Conservation (phyloP, 768 basidiomycete genomes). For the Pisolithus tinctorius region DNA sequence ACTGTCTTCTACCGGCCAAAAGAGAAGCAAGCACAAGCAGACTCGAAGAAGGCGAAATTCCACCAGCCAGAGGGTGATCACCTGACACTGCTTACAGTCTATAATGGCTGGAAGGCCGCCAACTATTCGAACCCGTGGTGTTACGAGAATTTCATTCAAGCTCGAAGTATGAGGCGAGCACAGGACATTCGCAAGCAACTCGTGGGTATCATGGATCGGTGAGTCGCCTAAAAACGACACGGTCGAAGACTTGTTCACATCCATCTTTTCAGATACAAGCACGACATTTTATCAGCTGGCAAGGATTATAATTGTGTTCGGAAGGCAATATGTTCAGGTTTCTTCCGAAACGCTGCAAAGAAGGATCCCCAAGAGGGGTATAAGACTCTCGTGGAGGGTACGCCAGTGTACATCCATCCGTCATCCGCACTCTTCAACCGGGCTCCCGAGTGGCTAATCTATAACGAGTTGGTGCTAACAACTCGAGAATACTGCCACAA, state of each 20-base stretch:
- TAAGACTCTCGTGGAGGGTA: conserved; percentile 95
- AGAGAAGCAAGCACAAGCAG: conserved; percentile 98
- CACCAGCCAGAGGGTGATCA: conserved; percentile 99
- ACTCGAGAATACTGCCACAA: conserved; percentile 94
- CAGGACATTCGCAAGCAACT: conserved; percentile 98
- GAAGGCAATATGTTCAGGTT: conserved; percentile 94
- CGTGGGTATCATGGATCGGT: conserved; percentile 98
- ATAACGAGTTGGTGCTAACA: conserved; percentile 93
- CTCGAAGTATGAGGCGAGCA: conserved; percentile 91
- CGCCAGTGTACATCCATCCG: conserved; percentile 98
- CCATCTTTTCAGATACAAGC: conserved; percentile 67
- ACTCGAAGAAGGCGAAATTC: conserved; percentile 99
- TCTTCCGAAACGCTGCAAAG: conserved; percentile 97
- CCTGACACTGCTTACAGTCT: conserved; percentile 85
- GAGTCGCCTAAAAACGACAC: conserved; percentile 21
- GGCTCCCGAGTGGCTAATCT: conserved; percentile 92
- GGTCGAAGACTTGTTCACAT: conserved; percentile 1
- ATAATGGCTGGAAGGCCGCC: conserved; percentile 96
- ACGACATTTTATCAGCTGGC: conserved; percentile 91
- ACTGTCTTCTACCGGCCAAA: conserved; percentile 98
- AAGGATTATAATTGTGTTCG: conserved; percentile 89
- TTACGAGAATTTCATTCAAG: conserved; percentile 98
- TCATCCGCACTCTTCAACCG: conserved; percentile 96
- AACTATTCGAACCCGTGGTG: conserved; percentile 99
- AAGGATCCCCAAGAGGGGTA: conserved; percentile 98